These are phyloP conservation scores for Tricholoma flavovirens DNA, from an alignment of 768 basidiomycete species.

Conservation along the genomic window DNA sequence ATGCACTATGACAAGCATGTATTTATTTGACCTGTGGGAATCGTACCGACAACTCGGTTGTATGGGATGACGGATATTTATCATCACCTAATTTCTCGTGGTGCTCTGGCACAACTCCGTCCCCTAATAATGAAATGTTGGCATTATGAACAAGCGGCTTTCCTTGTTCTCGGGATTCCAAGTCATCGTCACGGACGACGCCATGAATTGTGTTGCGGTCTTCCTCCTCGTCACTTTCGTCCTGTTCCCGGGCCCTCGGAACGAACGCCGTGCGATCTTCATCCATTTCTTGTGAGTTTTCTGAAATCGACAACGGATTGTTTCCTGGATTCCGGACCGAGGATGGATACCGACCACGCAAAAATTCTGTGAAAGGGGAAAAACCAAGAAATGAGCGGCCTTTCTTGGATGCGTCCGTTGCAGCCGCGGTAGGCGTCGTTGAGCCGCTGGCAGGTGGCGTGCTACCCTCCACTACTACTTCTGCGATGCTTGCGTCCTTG, in stretches of 20 bases:
- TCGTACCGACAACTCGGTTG: slow-evolving; percentile 2
- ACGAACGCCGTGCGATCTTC: slow-evolving; percentile 7
- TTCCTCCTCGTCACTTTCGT: slow-evolving; percentile 30
- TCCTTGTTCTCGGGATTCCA: slow-evolving; percentile 3
- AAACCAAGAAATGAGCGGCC: slow-evolving; percentile 51
- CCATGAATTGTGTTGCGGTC: slow-evolving; percentile 36
- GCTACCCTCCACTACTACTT: slow-evolving; percentile 24
- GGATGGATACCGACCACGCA: slow-evolving; percentile 57
- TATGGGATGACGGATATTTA: slow-evolving; percentile 2
- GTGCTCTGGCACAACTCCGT: not conserved
- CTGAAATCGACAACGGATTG: slow-evolving; percentile 7
- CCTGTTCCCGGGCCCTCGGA: slow-evolving; percentile 10
- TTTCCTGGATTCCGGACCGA: slow-evolving; percentile 24
- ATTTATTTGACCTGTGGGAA: slow-evolving; percentile 5
- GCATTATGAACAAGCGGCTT: not conserved
- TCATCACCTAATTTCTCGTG: slow-evolving; percentile 10
- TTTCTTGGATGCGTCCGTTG: slow-evolving; percentile 34
- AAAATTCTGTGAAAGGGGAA: slow-evolving; percentile 57
- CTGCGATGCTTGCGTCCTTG: slow-evolving; percentile 24
- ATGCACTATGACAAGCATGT: not conserved
- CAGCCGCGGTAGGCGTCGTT: slow-evolving; percentile 48
- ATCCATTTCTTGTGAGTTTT: slow-evolving; percentile 12
- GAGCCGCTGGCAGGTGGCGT: slow-evolving; percentile 50
- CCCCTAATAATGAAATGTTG: not conserved
- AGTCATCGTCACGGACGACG: not conserved